phyloP scores from a whole-genome alignment of 441 rosid genomes.

The Pelargonium cotyledonis region DNA sequence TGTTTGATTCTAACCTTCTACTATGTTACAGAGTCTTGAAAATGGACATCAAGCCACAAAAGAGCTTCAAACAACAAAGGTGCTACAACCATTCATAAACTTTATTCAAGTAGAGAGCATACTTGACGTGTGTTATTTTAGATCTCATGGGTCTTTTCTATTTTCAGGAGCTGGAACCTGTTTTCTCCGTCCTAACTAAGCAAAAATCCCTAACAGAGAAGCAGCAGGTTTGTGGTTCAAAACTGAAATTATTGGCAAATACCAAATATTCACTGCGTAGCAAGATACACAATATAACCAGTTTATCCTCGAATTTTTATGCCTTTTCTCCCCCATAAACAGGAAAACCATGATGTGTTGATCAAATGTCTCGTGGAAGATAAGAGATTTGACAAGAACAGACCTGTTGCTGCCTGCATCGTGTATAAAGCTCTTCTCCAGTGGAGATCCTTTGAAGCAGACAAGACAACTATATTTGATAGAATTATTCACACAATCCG shows the following conservation, averaged over 20 bases:
- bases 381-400: slow-evolving; percentile 38
- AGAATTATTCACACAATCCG: slow-evolving; percentile 52
- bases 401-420: slow-evolving; percentile 54
- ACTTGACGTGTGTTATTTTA: background rate
- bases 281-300: background rate
- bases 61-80: slow-evolving; percentile 35
- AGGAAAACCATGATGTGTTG: slow-evolving; percentile 59
- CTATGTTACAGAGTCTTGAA: slow-evolving; percentile 31
- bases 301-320: background rate
- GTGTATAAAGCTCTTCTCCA: slow-evolving; percentile 56
- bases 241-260: slow-evolving; percentile 11
- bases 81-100: slow-evolving; percentile 17
- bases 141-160: slow-evolving; percentile 15
- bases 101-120: slow-evolving; percentile 10
- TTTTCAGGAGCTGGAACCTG: slow-evolving; percentile 42
- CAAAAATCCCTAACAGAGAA: slow-evolving; percentile 53
- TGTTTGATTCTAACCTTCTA: slow-evolving; percentile 17
- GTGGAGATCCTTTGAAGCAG: slow-evolving; percentile 74
- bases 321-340: slow-evolving; percentile 20
- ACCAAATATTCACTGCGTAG: background rate
- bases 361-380: slow-evolving; percentile 47
- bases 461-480: slow-evolving; percentile 58
- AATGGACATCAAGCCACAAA: slow-evolving; percentile 38
- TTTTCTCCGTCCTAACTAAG: slow-evolving; percentile 32
- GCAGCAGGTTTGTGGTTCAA: slow-evolving; percentile 41